Evolutionary conservation across 441 rosid genomes (phyloP), one percentile per base, ranked within the genome.

Genomic region (Euphorbia corollata): DNA sequence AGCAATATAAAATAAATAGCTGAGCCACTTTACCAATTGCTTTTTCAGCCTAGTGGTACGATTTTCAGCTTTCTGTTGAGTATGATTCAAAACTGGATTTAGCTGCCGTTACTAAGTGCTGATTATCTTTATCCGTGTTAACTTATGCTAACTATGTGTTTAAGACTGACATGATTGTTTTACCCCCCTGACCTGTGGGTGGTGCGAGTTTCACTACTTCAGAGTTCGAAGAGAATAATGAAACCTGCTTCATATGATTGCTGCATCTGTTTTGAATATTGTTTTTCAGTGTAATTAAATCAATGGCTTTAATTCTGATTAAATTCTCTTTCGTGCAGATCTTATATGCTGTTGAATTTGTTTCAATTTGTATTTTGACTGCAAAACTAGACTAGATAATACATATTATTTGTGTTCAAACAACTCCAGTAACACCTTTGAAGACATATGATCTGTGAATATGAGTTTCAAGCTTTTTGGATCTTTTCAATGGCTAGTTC

Each of bases 371-470:
- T 50, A 50, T 50, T n/a, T 50, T 16, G 3, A 18, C 18, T 50
- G 54, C 22, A 5, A 4, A 45, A 13, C n/a, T 45, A 15, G 51
- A 1, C n/a, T 45, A 45, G 16, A 16, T 18, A 18, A 18, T 60
- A 45, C 48, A 7, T 60, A 34, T 22, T 56, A 13, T 8, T 34
- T 59, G 63, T 32, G 63, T 36, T 60, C 11, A 34, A 20, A 19
- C 20, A 34, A 9, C 11, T 11, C 38, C 9, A 9, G 34, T 16
- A 3, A 22, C 11, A 13, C 20, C 6, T 43, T 43, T 45, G 0
- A 63, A 63, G 20, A 22, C 36, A 12, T 64, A n/a, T 24, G 8
- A 47, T 48, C 13, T 64, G 57, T 64, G 57, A 15, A 38, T 65
- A 22, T 5, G 34, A 20, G 20, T 54, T 19, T 54, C 22, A 13